These are phyloP conservation scores for Lepraria neglecta DNA, from an alignment of 495 filamentous ascomycete genomes.

Conservation along the genomic window DNA sequence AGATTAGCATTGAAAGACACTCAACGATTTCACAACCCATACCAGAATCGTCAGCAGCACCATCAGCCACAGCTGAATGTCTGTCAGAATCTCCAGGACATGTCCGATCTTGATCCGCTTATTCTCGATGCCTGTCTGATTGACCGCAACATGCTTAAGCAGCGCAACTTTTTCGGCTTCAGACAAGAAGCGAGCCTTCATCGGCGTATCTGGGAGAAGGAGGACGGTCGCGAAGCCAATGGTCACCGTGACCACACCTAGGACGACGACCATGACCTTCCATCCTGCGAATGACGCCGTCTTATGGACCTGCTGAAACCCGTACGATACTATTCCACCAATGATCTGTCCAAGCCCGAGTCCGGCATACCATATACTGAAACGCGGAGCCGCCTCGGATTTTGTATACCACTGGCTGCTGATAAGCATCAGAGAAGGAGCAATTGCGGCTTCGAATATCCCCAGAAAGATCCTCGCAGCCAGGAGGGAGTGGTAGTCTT, in stretches of 20 bases:
- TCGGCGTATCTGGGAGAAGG: conserved; percentile 47
- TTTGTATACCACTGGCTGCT: conserved; percentile 57
- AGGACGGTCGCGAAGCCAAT: conserved; percentile 46
- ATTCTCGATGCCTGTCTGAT: conserved; percentile 54
- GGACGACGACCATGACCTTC: conserved; percentile 57
- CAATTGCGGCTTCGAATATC: conserved; percentile 58
- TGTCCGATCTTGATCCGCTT: conserved; percentile 45
- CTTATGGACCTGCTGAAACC: conserved; percentile 49
- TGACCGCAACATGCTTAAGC: conserved; percentile 35
- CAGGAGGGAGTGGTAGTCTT: conserved; percentile 42
- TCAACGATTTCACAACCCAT: background rate
- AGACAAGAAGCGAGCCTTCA: conserved; percentile 48
- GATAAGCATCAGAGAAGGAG: conserved; percentile 48
- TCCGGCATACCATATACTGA: conserved; percentile 60
- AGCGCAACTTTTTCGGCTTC: conserved; percentile 41
- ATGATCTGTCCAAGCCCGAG: conserved; percentile 58
- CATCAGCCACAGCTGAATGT: conserved; percentile 40
- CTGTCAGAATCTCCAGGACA: conserved; percentile 39
- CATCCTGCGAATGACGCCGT: conserved; percentile 45
- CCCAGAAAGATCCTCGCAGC: conserved; percentile 54
- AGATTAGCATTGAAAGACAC: background rate
- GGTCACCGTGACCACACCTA: conserved; percentile 52
- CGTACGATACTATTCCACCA: conserved; percentile 55
- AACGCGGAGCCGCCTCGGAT: conserved; percentile 54
- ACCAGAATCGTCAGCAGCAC: conserved; percentile 28